phyloP scores from a whole-genome alignment of 768 basidiomycete genomes.

The Hypholoma fasciculare region DNA sequence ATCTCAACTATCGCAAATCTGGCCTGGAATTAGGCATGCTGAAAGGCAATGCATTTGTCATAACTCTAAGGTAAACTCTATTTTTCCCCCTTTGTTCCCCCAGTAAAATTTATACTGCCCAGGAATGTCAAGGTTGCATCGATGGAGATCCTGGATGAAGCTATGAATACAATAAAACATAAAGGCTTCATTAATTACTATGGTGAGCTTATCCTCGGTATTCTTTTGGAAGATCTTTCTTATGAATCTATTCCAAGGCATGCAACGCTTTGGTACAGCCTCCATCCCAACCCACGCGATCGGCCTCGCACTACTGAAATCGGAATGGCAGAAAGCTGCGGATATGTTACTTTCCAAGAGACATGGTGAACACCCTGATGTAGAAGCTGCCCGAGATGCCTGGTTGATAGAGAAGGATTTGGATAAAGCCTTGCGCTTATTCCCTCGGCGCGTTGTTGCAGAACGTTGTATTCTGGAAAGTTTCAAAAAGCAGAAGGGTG shows the following conservation, averaged over 20 bases:
- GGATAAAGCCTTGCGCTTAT: conserved; percentile 76
- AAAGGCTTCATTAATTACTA: conserved; percentile 98
- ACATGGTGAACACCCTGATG: conserved; percentile 91
- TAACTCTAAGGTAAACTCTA: conserved; percentile 78
- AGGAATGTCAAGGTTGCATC: conserved; percentile 88
- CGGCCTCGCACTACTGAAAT: conserved; percentile 84
- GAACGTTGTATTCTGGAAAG: conserved; percentile 92
- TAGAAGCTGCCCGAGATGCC: conserved; percentile 78
- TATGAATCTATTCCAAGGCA: conserved; percentile 51
- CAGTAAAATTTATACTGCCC: not conserved
- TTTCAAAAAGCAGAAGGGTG: conserved; percentile 77
- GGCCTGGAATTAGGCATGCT: conserved; percentile 92
- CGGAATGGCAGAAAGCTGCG: conserved; percentile 88
- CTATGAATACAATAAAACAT: conserved; percentile 74
- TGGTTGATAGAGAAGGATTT: conserved; percentile 86
- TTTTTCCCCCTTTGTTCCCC: not conserved
- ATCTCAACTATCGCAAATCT: conserved; percentile 82
- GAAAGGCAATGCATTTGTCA: conserved; percentile 94
- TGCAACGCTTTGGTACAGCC: conserved; percentile 99
- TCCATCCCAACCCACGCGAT: conserved; percentile 94
- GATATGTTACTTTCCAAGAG: conserved; percentile 79
- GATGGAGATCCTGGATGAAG: conserved; percentile 67
- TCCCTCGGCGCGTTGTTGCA: conserved; percentile 92
- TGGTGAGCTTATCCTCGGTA: conserved; percentile 42
- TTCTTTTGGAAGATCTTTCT: not conserved